Evolutionary conservation across 1,284 basidiomycete species (phyloP), one percentile per base, ranked within the genome.

Genomic region (Lentinula novae-zelandiae): DNA sequence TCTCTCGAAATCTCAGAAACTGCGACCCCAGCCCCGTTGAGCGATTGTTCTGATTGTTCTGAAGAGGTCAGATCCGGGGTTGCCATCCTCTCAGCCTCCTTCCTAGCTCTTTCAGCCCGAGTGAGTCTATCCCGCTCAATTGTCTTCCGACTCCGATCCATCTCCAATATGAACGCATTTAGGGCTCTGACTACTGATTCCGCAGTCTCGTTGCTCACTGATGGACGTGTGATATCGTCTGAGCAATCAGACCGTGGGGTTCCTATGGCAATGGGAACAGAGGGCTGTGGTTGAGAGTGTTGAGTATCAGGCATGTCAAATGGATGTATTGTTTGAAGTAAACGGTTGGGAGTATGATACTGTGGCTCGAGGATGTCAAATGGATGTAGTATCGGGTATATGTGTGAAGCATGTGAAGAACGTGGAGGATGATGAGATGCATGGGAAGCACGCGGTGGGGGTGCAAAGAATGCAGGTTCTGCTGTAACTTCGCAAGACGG

Each of bases 141-240:
- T 39, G 50, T 51, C 36, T 48, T 51, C 12, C 60, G n/a, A 62
- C 36, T 48, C 55, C 53, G 13, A 22, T 49, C 44, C 44, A 46
- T 46, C 44, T 46, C 44, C 7, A 20, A 7, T 20, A 62, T 38
- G 17, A 62, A 62, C 27, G 51, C 49, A 22, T 58, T 53, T 22
- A 62, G 22, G 2, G 53, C 52, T 31, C 53, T 40, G 22, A 62
- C 50, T 6, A 62, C 61, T 3, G 38, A 55, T 2, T 58, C 53
- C 8, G 57, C 57, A 9, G 57, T 53, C 13, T 53, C 33, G 5
- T 40, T 48, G 31, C 61, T 62, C 8, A 62, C 61, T 22, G 17
- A 51, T 33, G 57, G 49, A 52, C 3, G n/a, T 8, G 33, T 22
- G 22, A 7, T 6, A 36, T 15, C 27, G 40, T 36, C 15, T 27